Evolutionary conservation across 371 early-diverging fungal genomes (phyloP).

Genomic region (Saksenaea oblongispora): DNA sequence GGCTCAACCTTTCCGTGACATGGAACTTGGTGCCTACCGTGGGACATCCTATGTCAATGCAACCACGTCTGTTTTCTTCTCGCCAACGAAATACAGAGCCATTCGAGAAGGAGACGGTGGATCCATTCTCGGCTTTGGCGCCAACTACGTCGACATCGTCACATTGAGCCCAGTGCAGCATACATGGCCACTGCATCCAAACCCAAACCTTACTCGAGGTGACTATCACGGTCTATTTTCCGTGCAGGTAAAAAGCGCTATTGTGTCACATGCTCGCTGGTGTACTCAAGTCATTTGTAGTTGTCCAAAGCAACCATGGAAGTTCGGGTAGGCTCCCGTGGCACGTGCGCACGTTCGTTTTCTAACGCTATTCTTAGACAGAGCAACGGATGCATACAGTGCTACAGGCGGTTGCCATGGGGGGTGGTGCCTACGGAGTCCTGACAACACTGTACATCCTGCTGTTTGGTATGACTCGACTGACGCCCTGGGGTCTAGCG

Average conservation of each 20-base stretch:
- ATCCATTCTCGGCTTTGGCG: constrained; percentile 39
- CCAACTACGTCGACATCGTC: constrained; percentile 31
- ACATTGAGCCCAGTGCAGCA: constrained; percentile 26
- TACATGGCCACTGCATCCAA: constrained; percentile 31
- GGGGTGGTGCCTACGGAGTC: constrained; percentile 45
- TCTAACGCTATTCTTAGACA: constrained; percentile 17
- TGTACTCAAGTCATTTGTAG: background rate
- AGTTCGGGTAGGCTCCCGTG: constrained; percentile 24
- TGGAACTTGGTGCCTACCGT: constrained; percentile 26
- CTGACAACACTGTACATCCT: constrained; percentile 41
- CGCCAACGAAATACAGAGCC: constrained; percentile 27
- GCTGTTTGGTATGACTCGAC: constrained; percentile 45
- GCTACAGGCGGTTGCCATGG: constrained; percentile 36
- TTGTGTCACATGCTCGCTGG: too few species aligned
- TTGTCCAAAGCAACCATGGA: constrained; percentile 32
- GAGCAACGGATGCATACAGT: constrained; percentile 44
- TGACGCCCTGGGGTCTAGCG: constrained; percentile 42
- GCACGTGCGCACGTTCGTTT: background rate
- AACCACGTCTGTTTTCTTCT: constrained; percentile 29
- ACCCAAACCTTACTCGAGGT: constrained; percentile 13
- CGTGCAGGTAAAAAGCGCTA: constrained; percentile 16
- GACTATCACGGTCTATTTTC: constrained; percentile 34
- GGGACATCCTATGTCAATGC: constrained; percentile 27
- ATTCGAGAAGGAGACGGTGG: constrained; percentile 26
- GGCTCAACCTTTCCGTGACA: constrained; percentile 17